Percentiles rank a stretch among this genome's conserved stretches.
phyloP scores from a whole-genome alignment of 163 green algal species.

The Scenedesmus sp. region DNA sequence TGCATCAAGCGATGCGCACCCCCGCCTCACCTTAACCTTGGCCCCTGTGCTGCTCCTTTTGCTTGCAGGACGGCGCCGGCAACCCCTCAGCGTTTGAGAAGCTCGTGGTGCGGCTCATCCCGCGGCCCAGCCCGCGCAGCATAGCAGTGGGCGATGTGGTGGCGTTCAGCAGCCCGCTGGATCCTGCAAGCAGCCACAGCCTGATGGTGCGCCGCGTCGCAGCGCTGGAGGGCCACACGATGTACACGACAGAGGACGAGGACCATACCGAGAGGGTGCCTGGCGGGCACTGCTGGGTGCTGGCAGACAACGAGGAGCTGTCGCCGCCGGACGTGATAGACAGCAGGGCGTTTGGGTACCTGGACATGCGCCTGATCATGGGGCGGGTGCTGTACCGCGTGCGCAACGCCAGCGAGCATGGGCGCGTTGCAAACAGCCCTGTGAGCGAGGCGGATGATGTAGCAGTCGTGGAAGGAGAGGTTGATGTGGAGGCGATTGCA shows the following conservation, averaged over 20 bases:
- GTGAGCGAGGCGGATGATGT: slow-evolving; percentile 67
- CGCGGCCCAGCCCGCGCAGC: slow-evolving; percentile 54
- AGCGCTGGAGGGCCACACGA: slow-evolving; percentile 81
- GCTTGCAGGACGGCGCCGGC: neutral
- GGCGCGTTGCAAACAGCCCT: slow-evolving; percentile 83
- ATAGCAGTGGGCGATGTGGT: slow-evolving; percentile 81
- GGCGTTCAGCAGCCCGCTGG: slow-evolving; percentile 71
- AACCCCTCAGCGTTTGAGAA: slow-evolving; percentile 66
- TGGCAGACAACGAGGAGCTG: slow-evolving; percentile 85
- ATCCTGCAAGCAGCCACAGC: neutral
- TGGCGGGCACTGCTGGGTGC: slow-evolving; percentile 87
- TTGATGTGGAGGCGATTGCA: slow-evolving; percentile 77
- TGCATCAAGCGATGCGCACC: no score
- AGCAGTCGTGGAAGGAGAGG: slow-evolving; percentile 81
- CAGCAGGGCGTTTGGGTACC: slow-evolving; percentile 80
- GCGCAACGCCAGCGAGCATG: slow-evolving; percentile 64
- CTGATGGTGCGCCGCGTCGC: slow-evolving; percentile 84
- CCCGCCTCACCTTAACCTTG: no score
- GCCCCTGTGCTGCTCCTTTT: neutral
- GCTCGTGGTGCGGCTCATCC: slow-evolving; percentile 76
- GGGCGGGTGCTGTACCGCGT: slow-evolving; percentile 82
- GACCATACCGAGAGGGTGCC: slow-evolving; percentile 62
- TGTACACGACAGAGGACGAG: slow-evolving; percentile 70
- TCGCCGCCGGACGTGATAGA: slow-evolving; percentile 59
- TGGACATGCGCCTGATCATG: slow-evolving; percentile 80